Evolutionary conservation across 148 eudicot genomes (phyloP).

Genomic region (Euryodendron excelsum): DNA sequence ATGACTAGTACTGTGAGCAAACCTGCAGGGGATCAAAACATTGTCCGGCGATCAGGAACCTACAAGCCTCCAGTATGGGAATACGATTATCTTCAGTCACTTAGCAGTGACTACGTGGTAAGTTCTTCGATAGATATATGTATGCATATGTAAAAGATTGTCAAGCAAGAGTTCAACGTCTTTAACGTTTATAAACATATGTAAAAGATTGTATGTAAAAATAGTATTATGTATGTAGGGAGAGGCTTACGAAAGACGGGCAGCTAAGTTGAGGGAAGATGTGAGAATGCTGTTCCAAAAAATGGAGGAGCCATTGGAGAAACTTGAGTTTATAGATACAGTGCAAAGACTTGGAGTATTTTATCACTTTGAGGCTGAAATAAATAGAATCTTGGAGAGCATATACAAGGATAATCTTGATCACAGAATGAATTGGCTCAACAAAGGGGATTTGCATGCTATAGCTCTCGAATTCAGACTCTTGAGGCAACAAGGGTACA

Average conservation of each 20-base stretch:
- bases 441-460: slow-evolving; percentile 12
- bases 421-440: background rate
- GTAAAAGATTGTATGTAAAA: too few relatives aligned
- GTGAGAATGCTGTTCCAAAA: background rate
- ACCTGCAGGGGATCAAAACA: background rate
- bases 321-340: slow-evolving; percentile 28
- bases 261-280: background rate
- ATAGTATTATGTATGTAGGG: too few relatives aligned
- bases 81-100: background rate
- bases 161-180: background rate
- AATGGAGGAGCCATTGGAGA: background rate
- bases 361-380: slow-evolving; percentile 30
- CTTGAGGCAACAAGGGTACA: slow-evolving; percentile 30
- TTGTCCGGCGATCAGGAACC: background rate
- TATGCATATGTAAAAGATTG: background rate
- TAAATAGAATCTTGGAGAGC: slow-evolving; percentile 12
- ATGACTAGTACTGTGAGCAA: too few relatives aligned
- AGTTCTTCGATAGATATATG: background rate
- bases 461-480: slow-evolving; percentile 27
- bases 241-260: too few relatives aligned
- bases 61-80: background rate
- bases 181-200: too few relatives aligned
- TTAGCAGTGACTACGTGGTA: background rate
- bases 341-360: slow-evolving; percentile 32
- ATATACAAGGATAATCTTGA: background rate